Conservation (phyloP, 1,284 basidiomycete genomes). For the Ustilago sp. region DNA sequence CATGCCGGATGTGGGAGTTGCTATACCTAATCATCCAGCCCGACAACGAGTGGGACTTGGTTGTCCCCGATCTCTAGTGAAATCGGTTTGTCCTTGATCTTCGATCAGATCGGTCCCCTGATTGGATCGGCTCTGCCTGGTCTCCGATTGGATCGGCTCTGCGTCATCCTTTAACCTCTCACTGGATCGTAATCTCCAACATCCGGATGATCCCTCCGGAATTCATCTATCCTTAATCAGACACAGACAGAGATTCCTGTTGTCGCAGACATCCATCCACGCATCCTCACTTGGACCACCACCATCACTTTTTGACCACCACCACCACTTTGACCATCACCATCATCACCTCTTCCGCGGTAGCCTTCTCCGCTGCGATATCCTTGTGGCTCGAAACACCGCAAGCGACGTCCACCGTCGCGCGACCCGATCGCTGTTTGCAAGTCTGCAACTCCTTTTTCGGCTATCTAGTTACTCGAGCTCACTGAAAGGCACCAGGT, state of each 20-base stretch:
- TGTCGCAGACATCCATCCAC: not conserved
- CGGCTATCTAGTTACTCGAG: not conserved
- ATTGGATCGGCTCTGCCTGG: too few relatives aligned
- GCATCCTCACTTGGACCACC: not conserved
- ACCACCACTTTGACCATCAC: conserved; percentile 2
- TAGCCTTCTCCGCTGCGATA: not conserved
- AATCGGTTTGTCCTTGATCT: too few relatives aligned
- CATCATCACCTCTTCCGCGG: not conserved
- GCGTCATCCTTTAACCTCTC: too few relatives aligned
- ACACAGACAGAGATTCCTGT: not conserved
- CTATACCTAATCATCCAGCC: too few relatives aligned
- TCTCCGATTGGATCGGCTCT: too few relatives aligned
- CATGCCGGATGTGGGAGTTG: too few relatives aligned
- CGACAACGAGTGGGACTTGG: too few relatives aligned
- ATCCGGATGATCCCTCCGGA: conserved; percentile 4
- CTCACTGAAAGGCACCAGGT: not conserved
- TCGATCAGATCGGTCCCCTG: too few relatives aligned
- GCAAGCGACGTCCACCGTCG: conserved; percentile 2
- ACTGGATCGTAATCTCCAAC: too few relatives aligned
- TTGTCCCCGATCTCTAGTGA: too few relatives aligned
- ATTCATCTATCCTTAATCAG: not conserved
- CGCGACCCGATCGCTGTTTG: not conserved
- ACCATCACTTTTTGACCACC: not conserved
- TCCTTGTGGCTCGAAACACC: not conserved
- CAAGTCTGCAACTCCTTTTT: not conserved